phyloP scores from a whole-genome alignment of 75 land plant genomes.

The Cryptomeria japonica region DNA sequence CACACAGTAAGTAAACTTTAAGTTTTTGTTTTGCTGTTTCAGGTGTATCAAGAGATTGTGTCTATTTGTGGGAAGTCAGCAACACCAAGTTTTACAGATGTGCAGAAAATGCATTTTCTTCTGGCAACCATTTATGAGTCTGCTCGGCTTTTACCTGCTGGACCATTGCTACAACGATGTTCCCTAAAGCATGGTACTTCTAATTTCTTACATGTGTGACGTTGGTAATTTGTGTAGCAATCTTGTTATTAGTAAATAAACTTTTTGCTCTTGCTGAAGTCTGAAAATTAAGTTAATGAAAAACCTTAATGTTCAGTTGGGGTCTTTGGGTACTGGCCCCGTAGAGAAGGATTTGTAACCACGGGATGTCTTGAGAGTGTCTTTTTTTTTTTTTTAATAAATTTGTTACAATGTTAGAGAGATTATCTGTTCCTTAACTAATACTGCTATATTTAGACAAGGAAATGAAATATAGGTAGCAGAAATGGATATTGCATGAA shows the following conservation, averaged over 20 bases:
- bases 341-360: background rate
- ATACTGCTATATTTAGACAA: background rate
- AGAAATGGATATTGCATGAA: background rate
- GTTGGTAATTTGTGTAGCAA: background rate
- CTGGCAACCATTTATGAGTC: conserved; percentile 67
- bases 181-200: conserved; percentile 50
- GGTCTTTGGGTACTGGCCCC: background rate
- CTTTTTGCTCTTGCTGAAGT: background rate
- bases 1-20: background rate
- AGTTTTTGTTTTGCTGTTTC: background rate
- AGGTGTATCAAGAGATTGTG: conserved; percentile 54
- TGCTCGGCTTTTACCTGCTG: conserved; percentile 64
- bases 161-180: conserved; percentile 66
- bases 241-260: background rate
- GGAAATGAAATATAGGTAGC: background rate
- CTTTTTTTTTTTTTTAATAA: background rate
- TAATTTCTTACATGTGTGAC: background rate
- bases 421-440: background rate
- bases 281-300: background rate
- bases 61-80: conserved; percentile 6
- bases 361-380: background rate
- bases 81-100: conserved; percentile 14
- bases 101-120: conserved; percentile 40
- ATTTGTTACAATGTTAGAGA: background rate
- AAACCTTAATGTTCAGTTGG: background rate